Evolutionary conservation across 2,329 filamentous ascomycete genomes (phyloP), one percentile per base, ranked within the genome.

Genomic region (Talaromyces pinophilus): DNA sequence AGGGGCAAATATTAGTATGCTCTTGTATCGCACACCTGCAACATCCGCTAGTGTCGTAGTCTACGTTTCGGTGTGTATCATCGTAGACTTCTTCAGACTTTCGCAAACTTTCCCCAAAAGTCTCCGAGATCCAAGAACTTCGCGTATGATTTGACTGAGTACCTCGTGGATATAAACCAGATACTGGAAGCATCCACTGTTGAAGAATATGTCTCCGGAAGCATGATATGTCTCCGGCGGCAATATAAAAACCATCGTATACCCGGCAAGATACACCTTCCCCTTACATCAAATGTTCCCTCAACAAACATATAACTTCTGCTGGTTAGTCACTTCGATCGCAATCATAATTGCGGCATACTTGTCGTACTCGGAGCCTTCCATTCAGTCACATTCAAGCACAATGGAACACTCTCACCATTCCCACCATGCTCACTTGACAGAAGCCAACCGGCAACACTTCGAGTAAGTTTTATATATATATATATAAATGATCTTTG

Each of bases 391-490:
- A 42, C 15, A 55, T 13, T 22, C 48, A 55, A 22, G 8, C 40
- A 68, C 64, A n/a, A 78, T 78, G 77, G 70, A 33, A 15, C 30
- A 57, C 5, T n/a, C 25, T 33, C 25, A 54, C 25, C 48, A 52
- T 8, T 54, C 50, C n/a, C 25, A 54, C 25, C 48, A 52, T 8
- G 33, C 50, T 33, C 50, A 54, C 19, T 57, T 57, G n/a, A 40
- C 54, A 8, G 54, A 57, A 38, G 30, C 17, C 33, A 57, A 82
- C 62, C 74, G 75, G 35, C 70, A 73, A 6, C 75, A 79, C 69
- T 82, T 80, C 70, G 75, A 81, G 80, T 81, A 71, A 73, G 78
- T 71, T 22, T 5, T 35, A 25, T 25, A 25, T 25, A 25, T 25
- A 25, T 25, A 25, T 25, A 3, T n/a, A n/a, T n/a, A n/a, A n/a